Evolutionary conservation across 2,329 filamentous ascomycete genomes (phyloP), one percentile per base, ranked within the genome.

Genomic region (Ascochyta koolunga): DNA sequence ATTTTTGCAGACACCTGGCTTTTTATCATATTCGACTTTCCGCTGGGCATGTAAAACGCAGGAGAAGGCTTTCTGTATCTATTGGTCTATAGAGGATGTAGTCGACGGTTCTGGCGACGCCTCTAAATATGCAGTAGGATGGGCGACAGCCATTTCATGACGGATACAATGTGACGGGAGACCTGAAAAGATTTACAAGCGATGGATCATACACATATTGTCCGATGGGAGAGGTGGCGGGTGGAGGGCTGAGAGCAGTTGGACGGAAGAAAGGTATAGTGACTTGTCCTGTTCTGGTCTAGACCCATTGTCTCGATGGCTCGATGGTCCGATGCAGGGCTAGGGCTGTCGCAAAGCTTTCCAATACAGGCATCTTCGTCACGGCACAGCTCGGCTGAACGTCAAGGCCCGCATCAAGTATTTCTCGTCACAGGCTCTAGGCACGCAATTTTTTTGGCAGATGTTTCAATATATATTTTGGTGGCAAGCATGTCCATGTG

Each of bases 1-100:
- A 38, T 69, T 72, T 0, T 59, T 58, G 43, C 71, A 73, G 1
- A 70, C 69, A 22, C 65, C 60, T 11, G 64, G 61, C 4, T 24
- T 46, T 33, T 65, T 67, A 35, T 74, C 70, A 45, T 70, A 74
- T 47, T 65, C 69, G 18, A 74, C 70, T 52, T 74, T 74, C 11
- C 71, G 58, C 35, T 70, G 67, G 7, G 69, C 65, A 46, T 70
- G 73, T 9, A 72, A 59, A 4, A 72, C 62, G 41, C 71, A 74
- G 1, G 71, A 71, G 42, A 67, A 73, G 36, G 62, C 59, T 40
- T 74, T 73, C 2, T 67, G 62, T 0, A 53, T 44, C 10, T 21
- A 39, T 9, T 54, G 50, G 13, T 39, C 44, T 2, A 6, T 2
- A 5, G 18, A 15, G 11, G 8, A n/a, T 15, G 31, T n/a, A 1